These are phyloP conservation scores for Neurospora sp. DNA, from an alignment of 495 filamentous ascomycete species.

Conservation along the genomic window DNA sequence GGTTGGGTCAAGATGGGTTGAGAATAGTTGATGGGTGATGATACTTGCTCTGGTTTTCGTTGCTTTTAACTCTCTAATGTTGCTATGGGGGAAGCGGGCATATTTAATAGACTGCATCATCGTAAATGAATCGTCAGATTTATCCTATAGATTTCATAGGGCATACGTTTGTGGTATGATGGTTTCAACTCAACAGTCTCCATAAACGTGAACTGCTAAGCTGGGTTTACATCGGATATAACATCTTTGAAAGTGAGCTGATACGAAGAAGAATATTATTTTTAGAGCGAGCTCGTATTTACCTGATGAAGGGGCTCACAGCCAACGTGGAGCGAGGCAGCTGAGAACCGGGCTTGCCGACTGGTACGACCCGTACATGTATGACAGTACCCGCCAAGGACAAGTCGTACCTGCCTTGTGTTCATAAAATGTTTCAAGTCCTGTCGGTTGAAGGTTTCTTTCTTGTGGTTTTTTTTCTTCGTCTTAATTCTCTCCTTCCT, in stretches of 20 bases:
- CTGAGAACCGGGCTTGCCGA: neutral
- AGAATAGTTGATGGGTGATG: slow-evolving; percentile 1
- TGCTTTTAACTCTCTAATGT: neutral
- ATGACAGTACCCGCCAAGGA: neutral
- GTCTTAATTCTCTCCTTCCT: neutral
- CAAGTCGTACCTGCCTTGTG: neutral
- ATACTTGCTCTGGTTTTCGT: neutral
- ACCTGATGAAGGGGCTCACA: neutral
- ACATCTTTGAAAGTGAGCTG: neutral
- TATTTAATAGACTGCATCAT: neutral
- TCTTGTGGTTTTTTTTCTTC: neutral
- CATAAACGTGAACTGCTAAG: neutral
- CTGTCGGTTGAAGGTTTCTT: neutral
- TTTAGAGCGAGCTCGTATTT: neutral
- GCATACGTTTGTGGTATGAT: neutral
- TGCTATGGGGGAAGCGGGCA: neutral
- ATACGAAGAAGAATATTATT: neutral
- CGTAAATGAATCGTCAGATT: neutral
- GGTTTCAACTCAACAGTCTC: neutral
- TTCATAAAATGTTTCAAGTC: neutral
- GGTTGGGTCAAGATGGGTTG: slow-evolving; percentile 23
- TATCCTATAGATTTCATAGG: neutral
- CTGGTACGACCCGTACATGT: neutral
- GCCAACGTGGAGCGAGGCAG: neutral
- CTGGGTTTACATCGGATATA: neutral